A percentile compares a stretch with the other conserved stretches of the same genome.
phyloP scores from a whole-genome alignment of 345 rosid genomes.

The Gossypium australe region DNA sequence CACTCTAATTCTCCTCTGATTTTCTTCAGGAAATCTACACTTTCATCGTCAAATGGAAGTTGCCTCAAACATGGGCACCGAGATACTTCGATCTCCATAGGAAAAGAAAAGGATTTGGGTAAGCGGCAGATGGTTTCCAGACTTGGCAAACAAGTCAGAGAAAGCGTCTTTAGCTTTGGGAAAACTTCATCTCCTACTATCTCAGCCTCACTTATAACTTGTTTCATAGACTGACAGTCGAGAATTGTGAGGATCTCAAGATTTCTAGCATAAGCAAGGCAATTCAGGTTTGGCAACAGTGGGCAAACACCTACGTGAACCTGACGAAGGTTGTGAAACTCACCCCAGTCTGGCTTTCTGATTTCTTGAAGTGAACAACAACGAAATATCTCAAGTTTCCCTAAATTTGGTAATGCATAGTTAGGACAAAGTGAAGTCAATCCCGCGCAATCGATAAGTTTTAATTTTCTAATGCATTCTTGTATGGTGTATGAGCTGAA shows the following conservation, averaged over 20 bases:
- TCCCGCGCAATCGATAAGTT: not conserved
- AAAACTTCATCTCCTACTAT: not conserved
- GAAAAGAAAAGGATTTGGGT: conserved; percentile 2
- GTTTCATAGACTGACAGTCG: not conserved
- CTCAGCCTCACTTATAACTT: not conserved
- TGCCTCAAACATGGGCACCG: conserved; percentile 6
- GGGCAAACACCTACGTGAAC: not conserved
- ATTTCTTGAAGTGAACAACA: not conserved
- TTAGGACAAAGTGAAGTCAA: not conserved
- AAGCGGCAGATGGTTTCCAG: conserved; percentile 13
- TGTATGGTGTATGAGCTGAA: not conserved
- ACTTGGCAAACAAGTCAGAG: not conserved
- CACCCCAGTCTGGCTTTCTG: not conserved
- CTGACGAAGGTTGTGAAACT: not conserved
- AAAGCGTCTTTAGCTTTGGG: not conserved
- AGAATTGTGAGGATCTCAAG: not conserved
- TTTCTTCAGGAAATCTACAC: not conserved
- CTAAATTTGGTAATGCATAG: not conserved
- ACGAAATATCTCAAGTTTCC: not conserved
- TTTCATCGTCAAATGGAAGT: conserved; percentile 14
- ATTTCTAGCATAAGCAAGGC: not conserved
- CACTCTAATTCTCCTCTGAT: conserved; percentile 10
- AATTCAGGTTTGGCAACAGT: not conserved
- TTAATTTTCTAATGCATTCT: not conserved
- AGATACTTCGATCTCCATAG: not conserved